Evolutionary conservation across 1,139 yeast genomes (phyloP).

Genomic region (Groenewaldozyma auringiensis): DNA sequence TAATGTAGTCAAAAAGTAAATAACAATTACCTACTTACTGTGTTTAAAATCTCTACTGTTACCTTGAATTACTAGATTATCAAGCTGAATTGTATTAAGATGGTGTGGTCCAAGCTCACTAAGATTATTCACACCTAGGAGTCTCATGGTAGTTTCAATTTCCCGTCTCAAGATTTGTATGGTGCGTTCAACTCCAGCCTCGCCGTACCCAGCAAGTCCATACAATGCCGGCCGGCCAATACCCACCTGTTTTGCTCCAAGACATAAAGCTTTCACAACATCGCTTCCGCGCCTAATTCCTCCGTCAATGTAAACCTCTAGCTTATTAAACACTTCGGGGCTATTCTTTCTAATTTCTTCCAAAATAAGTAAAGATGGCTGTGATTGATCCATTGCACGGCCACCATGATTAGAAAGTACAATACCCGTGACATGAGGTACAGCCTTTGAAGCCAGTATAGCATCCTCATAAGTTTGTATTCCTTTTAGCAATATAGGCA

Average conservation of each 20-base stretch:
- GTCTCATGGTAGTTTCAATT: constrained; percentile 40
- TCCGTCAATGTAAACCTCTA: constrained; percentile 46
- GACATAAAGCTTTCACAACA: constrained; percentile 45
- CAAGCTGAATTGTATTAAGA: constrained; percentile 20
- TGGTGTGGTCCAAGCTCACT: constrained; percentile 33
- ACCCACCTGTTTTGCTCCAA: constrained; percentile 53
- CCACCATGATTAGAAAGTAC: constrained; percentile 53
- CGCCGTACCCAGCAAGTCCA: constrained; percentile 46
- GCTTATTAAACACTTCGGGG: constrained; percentile 34
- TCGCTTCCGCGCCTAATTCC: constrained; percentile 52
- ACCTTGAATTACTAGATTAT: constrained; percentile 15
- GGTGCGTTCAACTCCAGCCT: constrained; percentile 41
- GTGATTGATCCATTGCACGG: constrained; percentile 44
- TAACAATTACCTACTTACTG: too few species aligned
- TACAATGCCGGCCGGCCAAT: constrained; percentile 45
- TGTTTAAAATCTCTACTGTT: too few species aligned
- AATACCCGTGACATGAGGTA: constrained; percentile 39
- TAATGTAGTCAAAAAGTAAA: background rate
- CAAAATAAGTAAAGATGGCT: constrained; percentile 43
- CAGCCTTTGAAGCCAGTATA: constrained; percentile 38
- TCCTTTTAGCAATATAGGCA: constrained; percentile 42
- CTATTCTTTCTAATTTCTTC: constrained; percentile 41
- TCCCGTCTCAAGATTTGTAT: constrained; percentile 41
- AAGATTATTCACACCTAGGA: constrained; percentile 39
- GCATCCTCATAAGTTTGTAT: constrained; percentile 47